Percentiles rank a stretch among this genome's conserved stretches.
Conservation (phyloP, 2,329 filamentous ascomycete genomes). For the Colletotrichum siamense region DNA sequence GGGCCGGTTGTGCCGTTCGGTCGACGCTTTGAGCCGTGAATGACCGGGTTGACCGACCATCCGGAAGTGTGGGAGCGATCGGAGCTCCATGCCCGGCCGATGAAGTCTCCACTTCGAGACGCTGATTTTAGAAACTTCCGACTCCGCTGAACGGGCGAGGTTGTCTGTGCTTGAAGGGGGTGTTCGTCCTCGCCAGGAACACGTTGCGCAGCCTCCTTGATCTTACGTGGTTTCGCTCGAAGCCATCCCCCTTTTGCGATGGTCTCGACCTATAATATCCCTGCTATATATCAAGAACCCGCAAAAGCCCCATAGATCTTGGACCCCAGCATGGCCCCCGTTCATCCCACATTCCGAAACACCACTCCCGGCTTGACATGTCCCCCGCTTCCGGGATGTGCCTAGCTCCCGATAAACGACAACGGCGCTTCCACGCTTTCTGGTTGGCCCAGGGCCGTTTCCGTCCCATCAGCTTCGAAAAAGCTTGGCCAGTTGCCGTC, state of each 20-base stretch:
- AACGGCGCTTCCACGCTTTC: neutral
- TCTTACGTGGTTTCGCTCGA: neutral
- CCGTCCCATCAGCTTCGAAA: neutral
- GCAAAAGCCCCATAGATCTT: neutral
- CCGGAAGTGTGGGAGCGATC: neutral
- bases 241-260: neutral
- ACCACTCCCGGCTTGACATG: neutral
- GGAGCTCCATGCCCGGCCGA: neutral
- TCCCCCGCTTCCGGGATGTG: neutral
- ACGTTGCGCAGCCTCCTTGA: neutral
- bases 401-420: neutral
- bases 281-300: neutral
- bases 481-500: neutral
- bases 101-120: neutral
- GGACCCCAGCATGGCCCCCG: neutral
- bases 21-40: neutral
- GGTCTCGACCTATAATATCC: neutral
- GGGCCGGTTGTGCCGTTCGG: neutral
- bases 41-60: neutral
- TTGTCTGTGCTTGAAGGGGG: neutral
- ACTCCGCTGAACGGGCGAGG: neutral
- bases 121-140: neutral
- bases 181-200: neutral
- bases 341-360: slow-evolving; percentile 14
- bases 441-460: neutral